These are phyloP conservation scores for Podochytrium sp. DNA, from an alignment of 192 early-diverging fungal genomes.

Conservation along the genomic window DNA sequence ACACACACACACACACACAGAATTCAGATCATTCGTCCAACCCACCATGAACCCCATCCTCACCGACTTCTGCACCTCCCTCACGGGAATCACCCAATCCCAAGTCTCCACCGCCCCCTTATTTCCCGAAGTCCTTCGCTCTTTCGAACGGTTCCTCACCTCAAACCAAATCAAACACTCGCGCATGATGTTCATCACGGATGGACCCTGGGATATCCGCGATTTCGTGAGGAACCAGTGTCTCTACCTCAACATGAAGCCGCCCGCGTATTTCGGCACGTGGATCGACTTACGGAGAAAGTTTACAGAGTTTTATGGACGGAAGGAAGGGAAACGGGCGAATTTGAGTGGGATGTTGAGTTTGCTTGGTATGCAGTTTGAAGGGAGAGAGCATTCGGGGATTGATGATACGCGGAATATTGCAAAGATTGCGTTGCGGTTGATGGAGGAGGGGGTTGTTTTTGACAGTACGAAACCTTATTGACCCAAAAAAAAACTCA, in stretches of 20 bases:
- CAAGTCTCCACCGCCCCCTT: conserved; percentile 35
- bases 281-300: conserved; percentile 70
- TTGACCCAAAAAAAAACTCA: no score
- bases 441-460: conserved; percentile 53
- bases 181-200: conserved; percentile 28
- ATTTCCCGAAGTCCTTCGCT: conserved; percentile 37
- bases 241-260: conserved; percentile 40
- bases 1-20: neutral
- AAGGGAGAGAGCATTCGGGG: conserved; percentile 78
- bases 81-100: conserved; percentile 83
- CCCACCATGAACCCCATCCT: conserved; percentile 71
- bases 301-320: conserved; percentile 60
- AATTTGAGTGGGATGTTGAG: conserved; percentile 73
- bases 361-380: conserved; percentile 63
- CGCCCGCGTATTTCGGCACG: conserved; percentile 64
- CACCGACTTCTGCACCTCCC: conserved; percentile 70
- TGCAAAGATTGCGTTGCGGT: conserved; percentile 62
- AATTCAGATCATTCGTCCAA: conserved; percentile 76
- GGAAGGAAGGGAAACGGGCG: conserved; percentile 25
- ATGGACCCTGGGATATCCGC: conserved; percentile 82
- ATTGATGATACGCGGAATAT: conserved; percentile 84
- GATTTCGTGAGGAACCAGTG: conserved; percentile 86
- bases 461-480: conserved; percentile 38
- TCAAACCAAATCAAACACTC: neutral
- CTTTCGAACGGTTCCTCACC: conserved; percentile 39